A percentile compares a stretch with the other conserved stretches of the same genome.
These are phyloP conservation scores for Cladophialophora carrionii DNA, from an alignment of 2,329 filamentous ascomycete genomes.

Conservation along the genomic window DNA sequence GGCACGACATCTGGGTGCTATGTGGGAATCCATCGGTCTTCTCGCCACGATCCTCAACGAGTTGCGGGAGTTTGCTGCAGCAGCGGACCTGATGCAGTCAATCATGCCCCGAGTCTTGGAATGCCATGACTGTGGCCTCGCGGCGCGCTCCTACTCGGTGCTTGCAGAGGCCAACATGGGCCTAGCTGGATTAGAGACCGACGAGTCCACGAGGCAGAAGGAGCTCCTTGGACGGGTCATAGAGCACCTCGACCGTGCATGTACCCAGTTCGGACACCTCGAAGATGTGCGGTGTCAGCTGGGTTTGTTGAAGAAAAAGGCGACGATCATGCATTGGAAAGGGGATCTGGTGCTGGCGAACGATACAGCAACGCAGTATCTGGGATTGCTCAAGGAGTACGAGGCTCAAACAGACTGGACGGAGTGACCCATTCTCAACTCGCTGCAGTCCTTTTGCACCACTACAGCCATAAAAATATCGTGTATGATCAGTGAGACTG, in stretches of 20 bases:
- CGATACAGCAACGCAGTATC: constrained; percentile 65
- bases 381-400: constrained; percentile 58
- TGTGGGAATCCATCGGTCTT: constrained; percentile 73
- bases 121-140: constrained; percentile 64
- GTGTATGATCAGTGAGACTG: constrained; percentile 20
- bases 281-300: constrained; percentile 72
- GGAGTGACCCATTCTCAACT: background rate
- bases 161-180: constrained; percentile 81
- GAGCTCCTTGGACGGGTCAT: constrained; percentile 64
- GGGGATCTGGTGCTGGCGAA: constrained; percentile 68
- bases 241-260: constrained; percentile 65
- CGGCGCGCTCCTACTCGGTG: constrained; percentile 68
- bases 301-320: constrained; percentile 81
- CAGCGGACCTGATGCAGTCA: constrained; percentile 65
- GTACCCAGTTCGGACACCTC: constrained; percentile 66
- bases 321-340: constrained; percentile 70
- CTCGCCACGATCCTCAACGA: constrained; percentile 70
- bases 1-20: constrained; percentile 66
- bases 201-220: constrained; percentile 49
- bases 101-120: constrained; percentile 78
- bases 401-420: constrained; percentile 28
- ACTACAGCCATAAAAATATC: background rate
- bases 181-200: constrained; percentile 62
- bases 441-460: background rate
- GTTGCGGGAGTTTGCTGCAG: constrained; percentile 70